Conservation (phyloP, 2,329 filamentous ascomycete genomes). For the Trichoderma brevicompactum region DNA sequence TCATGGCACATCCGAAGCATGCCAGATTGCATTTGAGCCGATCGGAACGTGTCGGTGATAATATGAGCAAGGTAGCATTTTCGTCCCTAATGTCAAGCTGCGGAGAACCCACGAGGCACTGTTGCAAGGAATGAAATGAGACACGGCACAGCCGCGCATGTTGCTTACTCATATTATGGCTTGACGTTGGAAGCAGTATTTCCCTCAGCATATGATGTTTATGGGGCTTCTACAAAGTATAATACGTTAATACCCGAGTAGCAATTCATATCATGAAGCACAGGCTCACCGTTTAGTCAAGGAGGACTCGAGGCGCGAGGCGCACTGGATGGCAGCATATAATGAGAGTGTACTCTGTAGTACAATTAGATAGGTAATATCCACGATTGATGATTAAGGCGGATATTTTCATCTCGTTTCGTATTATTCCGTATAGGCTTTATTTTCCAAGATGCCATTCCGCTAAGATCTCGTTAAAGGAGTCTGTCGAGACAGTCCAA, state of each 20-base stretch:
- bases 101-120: background rate
- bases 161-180: constrained; percentile 1
- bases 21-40: background rate
- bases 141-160: background rate
- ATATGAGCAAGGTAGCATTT: background rate
- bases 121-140: background rate
- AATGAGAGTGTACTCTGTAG: too few species aligned
- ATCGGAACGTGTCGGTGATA: background rate
- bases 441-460: too few species aligned
- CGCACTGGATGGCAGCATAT: too few species aligned
- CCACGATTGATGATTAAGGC: too few species aligned
- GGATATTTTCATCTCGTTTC: too few species aligned
- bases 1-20: background rate
- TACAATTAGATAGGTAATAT: too few species aligned
- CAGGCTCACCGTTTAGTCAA: too few species aligned
- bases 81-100: background rate
- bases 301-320: too few species aligned
- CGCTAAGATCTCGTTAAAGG: too few species aligned
- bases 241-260: background rate
- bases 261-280: background rate
- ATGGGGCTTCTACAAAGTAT: background rate
- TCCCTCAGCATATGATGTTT: background rate
- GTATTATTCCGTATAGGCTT: too few species aligned
- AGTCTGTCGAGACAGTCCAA: too few species aligned
- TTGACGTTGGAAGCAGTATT: background rate